These are phyloP conservation scores for Kodamaea arcana DNA, from an alignment of 1,139 yeast genomes.

Conservation along the genomic window DNA sequence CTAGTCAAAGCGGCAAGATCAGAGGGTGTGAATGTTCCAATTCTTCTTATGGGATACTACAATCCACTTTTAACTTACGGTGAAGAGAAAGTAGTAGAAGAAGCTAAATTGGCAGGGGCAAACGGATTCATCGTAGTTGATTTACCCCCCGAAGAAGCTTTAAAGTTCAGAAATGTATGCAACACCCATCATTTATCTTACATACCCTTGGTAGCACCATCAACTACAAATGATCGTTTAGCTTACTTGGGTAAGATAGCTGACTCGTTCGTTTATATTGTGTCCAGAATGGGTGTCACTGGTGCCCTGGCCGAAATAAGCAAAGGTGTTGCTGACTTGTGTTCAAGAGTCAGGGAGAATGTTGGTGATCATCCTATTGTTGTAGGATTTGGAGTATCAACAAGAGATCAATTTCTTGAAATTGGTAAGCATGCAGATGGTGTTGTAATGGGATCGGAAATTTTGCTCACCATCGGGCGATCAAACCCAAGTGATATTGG, in stretches of 20 bases:
- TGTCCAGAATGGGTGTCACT: slow-evolving; percentile 96
- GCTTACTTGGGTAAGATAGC: slow-evolving; percentile 80
- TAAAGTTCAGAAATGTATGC: slow-evolving; percentile 74
- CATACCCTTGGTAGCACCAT: slow-evolving; percentile 93
- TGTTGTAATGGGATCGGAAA: slow-evolving; percentile 90
- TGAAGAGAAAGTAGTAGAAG: slow-evolving; percentile 74
- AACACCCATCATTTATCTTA: slow-evolving; percentile 68
- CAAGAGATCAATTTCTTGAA: slow-evolving; percentile 79
- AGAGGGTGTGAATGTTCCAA: slow-evolving; percentile 81
- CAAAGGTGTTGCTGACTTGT: slow-evolving; percentile 60
- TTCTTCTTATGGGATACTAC: slow-evolving; percentile 94
- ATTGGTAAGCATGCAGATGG: slow-evolving; percentile 86
- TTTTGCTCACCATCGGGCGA: slow-evolving; percentile 65
- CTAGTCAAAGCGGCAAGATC: slow-evolving; percentile 71
- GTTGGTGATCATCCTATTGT: slow-evolving; percentile 74
- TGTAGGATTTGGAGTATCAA: slow-evolving; percentile 95
- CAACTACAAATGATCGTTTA: slow-evolving; percentile 87
- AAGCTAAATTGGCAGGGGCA: slow-evolving; percentile 83
- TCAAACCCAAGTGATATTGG: slow-evolving; percentile 59
- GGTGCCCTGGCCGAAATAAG: slow-evolving; percentile 76
- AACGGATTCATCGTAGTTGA: slow-evolving; percentile 94
- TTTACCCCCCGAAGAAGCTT: slow-evolving; percentile 97
- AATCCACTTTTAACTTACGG: slow-evolving; percentile 91
- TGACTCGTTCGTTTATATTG: slow-evolving; percentile 92
- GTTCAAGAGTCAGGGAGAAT: slow-evolving; percentile 68